These are phyloP conservation scores for Phlebiopsis gigantea DNA, from an alignment of 768 basidiomycete genomes.

Conservation along the genomic window DNA sequence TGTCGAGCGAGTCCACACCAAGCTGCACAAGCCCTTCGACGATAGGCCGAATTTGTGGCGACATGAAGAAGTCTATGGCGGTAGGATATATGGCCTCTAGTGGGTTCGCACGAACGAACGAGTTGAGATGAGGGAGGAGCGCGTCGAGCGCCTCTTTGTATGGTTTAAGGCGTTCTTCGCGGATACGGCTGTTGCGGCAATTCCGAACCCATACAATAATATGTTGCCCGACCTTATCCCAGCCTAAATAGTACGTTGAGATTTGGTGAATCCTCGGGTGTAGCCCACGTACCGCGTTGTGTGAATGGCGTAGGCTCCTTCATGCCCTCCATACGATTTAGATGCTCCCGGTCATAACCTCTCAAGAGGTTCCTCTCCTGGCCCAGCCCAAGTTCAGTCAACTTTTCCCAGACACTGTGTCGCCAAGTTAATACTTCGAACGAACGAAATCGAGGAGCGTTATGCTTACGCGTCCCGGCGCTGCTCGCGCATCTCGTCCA, in stretches of 20 bases:
- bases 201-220: not conserved
- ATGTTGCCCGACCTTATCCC: not conserved
- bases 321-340: not conserved
- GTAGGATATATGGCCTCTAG: not conserved
- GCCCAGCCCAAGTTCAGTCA: not conserved
- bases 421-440: not conserved
- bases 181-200: not conserved
- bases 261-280: not conserved
- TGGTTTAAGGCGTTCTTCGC: not conserved
- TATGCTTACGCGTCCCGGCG: not conserved
- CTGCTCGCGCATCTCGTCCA: not conserved
- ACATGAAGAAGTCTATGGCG: not conserved
- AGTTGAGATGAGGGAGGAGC: not conserved
- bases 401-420: not conserved
- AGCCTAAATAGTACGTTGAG: not conserved
- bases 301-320: conserved; percentile 3
- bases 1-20: not conserved
- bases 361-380: not conserved
- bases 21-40: not conserved
- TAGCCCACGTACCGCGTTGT: not conserved
- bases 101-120: not conserved
- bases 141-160: not conserved
- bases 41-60: not conserved
- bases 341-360: not conserved
- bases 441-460: not conserved